Evolutionary conservation across 1,284 basidiomycete species (phyloP).

Genomic region (Anthracocystis setariae): DNA sequence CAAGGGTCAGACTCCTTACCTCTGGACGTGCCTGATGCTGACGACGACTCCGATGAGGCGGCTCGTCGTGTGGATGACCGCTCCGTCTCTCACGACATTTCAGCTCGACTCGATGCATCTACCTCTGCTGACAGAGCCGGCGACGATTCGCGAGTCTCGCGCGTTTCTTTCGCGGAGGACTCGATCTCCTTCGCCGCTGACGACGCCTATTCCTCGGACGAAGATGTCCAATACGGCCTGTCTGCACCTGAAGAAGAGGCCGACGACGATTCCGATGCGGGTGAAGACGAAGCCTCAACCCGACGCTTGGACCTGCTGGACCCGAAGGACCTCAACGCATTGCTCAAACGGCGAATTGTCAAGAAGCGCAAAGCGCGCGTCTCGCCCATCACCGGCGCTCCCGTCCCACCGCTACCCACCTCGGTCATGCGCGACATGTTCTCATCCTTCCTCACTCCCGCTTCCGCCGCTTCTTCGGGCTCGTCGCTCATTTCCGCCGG

Average conservation of each 20-base stretch:
- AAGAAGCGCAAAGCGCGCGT: constrained; percentile 42
- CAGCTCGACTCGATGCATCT: not conserved
- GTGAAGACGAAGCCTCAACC: constrained; percentile 12
- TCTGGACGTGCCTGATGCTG: constrained; percentile 14
- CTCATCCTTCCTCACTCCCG: constrained; percentile 33
- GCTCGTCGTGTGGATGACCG: constrained; percentile 18
- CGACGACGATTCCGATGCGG: constrained; percentile 21
- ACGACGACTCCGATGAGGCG: constrained; percentile 30
- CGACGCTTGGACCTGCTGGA: constrained; percentile 33
- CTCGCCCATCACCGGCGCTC: constrained; percentile 26
- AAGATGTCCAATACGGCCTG: constrained; percentile 25
- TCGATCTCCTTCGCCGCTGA: constrained; percentile 34
- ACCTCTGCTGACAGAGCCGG: constrained; percentile 10
- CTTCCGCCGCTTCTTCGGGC: constrained; percentile 1
- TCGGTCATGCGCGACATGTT: constrained; percentile 45
- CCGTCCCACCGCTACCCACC: constrained; percentile 33
- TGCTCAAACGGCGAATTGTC: constrained; percentile 46
- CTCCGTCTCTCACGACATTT: constrained; percentile 4
- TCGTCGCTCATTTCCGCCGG: constrained; percentile 11
- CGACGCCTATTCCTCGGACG: constrained; percentile 36
- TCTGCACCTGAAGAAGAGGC: constrained; percentile 14
- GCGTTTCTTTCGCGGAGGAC: constrained; percentile 32
- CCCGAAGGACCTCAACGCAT: constrained; percentile 37
- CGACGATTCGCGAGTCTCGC: constrained; percentile 27
- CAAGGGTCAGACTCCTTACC: constrained; percentile 36